Conservation (phyloP, 306 rosid genomes). For the Clitoria ternatea region DNA sequence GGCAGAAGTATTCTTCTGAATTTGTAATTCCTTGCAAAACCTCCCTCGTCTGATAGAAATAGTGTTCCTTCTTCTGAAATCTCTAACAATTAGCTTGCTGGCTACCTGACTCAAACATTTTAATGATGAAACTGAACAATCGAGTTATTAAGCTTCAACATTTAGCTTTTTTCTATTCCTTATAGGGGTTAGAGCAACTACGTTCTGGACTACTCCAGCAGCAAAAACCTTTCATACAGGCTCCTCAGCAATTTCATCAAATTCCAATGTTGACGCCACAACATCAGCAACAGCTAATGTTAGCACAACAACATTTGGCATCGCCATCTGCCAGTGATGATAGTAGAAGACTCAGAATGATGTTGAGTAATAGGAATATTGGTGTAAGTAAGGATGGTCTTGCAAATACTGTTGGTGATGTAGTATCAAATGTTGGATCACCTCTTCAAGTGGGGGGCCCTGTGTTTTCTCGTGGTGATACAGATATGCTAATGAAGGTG, state of each 20-base stretch:
- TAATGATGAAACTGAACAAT: not conserved
- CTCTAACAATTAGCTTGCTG: not conserved
- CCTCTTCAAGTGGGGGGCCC: slow-evolving; percentile 82
- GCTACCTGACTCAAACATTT: too few species aligned
- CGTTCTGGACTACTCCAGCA: slow-evolving; percentile 93
- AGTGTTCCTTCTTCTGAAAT: not conserved
- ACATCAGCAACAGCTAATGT: slow-evolving; percentile 89
- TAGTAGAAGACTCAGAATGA: slow-evolving; percentile 79
- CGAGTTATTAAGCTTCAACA: not conserved
- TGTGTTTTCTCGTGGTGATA: slow-evolving; percentile 73
- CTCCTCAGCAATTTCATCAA: slow-evolving; percentile 90
- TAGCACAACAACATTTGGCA: slow-evolving; percentile 88
- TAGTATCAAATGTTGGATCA: slow-evolving; percentile 73
- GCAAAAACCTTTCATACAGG: slow-evolving; percentile 82
- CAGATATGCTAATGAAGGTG: slow-evolving; percentile 85
- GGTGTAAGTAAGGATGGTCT: slow-evolving; percentile 68
- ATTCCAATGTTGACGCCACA: slow-evolving; percentile 95
- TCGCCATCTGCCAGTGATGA: slow-evolving; percentile 85
- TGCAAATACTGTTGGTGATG: slow-evolving; percentile 78
- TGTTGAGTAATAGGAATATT: slow-evolving; percentile 57
- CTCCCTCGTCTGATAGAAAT: not conserved
- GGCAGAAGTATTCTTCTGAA: not conserved
- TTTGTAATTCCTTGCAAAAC: slow-evolving; percentile 14
- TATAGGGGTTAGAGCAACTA: slow-evolving; percentile 89
- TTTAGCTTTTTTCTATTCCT: slow-evolving; percentile 18